Evolutionary conservation across 805 yeast genomes (phyloP).

Genomic region (Pichia nakasei): DNA sequence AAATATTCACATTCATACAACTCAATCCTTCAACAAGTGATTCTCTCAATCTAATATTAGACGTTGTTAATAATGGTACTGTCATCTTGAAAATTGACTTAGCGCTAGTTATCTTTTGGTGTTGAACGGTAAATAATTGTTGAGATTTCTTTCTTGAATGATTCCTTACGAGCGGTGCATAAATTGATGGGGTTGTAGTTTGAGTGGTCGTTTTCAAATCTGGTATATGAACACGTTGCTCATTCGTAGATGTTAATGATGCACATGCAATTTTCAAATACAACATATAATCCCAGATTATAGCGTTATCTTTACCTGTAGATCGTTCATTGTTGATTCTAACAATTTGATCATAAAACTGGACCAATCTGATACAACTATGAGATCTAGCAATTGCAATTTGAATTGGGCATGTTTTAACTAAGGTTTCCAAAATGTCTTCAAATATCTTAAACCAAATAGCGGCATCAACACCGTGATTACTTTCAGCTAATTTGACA

Average conservation of each 20-base stretch:
- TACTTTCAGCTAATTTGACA: conserved; percentile 78
- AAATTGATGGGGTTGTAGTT: conserved; percentile 14
- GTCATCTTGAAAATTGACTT: conserved; percentile 83
- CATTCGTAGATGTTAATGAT: conserved; percentile 81
- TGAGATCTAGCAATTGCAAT: conserved; percentile 88
- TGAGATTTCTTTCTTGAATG: conserved; percentile 73
- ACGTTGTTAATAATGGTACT: conserved; percentile 66
- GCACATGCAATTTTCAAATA: conserved; percentile 87
- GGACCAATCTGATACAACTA: conserved; percentile 82
- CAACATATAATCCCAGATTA: conserved; percentile 41
- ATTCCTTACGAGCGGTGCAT: conserved; percentile 39
- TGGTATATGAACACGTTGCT: conserved; percentile 62
- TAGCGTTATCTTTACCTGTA: conserved; percentile 18
- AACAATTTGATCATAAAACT: conserved; percentile 63
- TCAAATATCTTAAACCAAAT: conserved; percentile 93
- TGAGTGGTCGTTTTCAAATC: conserved; percentile 10
- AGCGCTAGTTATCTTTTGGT: conserved; percentile 88
- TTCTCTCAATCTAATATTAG: conserved; percentile 63
- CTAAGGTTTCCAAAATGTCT: conserved; percentile 57
- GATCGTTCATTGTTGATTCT: conserved; percentile 39
- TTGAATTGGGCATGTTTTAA: conserved; percentile 80
- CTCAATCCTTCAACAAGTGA: conserved; percentile 86
- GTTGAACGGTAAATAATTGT: conserved; percentile 75
- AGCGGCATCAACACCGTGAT: conserved; percentile 91
- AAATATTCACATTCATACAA: conserved; percentile 83